phyloP scores from a whole-genome alignment of 78 protist species.

The Chrysochromulina tobinii region DNA sequence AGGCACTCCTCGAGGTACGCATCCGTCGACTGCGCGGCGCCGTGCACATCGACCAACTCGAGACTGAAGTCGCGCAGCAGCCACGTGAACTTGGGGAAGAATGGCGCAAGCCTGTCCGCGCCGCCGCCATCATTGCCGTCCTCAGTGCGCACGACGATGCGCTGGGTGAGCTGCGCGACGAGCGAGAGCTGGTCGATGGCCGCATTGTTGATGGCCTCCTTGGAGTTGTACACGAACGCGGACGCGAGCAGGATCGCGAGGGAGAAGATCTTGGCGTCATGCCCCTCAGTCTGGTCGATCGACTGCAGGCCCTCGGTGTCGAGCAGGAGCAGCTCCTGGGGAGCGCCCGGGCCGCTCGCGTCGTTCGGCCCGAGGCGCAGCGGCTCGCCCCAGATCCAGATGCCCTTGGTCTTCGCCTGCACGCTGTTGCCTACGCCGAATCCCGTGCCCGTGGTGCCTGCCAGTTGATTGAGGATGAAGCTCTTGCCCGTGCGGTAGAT shows the following conservation, averaged over 20 bases:
- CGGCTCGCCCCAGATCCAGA: constrained; percentile 37
- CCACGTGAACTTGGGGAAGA: constrained; percentile 50
- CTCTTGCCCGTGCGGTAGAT: constrained; percentile 45
- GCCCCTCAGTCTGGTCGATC: constrained; percentile 18
- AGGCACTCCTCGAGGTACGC: not conserved
- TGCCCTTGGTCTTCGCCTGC: constrained; percentile 53
- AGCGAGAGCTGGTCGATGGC: constrained; percentile 37
- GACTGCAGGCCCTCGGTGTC: constrained; percentile 60
- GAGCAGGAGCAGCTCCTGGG: not conserved
- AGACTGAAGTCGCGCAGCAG: constrained; percentile 52
- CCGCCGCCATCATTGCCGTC: not conserved
- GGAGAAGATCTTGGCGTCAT: constrained; percentile 50
- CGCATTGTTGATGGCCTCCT: constrained; percentile 39
- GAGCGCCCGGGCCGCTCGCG: not conserved
- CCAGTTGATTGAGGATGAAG: constrained; percentile 38
- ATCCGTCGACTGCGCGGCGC: not conserved
- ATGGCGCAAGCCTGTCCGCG: not conserved
- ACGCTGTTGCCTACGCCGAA: constrained; percentile 39
- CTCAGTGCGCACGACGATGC: not conserved
- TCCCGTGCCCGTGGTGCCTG: not conserved
- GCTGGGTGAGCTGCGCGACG: constrained; percentile 41
- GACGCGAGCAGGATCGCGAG: constrained; percentile 43
- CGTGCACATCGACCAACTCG: not conserved
- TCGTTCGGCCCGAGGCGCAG: not conserved
- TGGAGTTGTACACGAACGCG: constrained; percentile 40